Evolutionary conservation across 2,329 filamentous ascomycete species (phyloP).

Genomic region (Cercospora beticola): DNA sequence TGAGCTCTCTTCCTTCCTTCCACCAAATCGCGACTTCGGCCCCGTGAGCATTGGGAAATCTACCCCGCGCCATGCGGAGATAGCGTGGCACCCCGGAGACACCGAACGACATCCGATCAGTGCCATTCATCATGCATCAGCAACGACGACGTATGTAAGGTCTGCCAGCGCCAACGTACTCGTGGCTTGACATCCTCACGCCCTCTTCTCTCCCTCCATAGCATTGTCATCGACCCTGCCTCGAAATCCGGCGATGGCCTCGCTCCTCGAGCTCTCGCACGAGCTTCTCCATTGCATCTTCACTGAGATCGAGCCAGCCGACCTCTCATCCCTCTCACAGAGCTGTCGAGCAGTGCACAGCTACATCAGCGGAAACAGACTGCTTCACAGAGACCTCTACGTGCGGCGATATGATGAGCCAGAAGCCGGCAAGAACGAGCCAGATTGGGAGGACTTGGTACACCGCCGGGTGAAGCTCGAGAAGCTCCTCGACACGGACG

Average conservation of each 20-base stretch:
- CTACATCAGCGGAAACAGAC: slow-evolving; percentile 58
- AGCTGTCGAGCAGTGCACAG: slow-evolving; percentile 56
- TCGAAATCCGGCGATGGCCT: slow-evolving; percentile 33
- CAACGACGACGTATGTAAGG: neutral
- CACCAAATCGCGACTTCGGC: neutral
- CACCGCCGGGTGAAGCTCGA: slow-evolving; percentile 40
- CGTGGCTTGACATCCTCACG: neutral
- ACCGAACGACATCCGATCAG: neutral
- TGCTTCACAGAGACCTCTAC: slow-evolving; percentile 64
- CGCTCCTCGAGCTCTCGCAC: slow-evolving; percentile 53
- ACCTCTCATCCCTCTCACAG: slow-evolving; percentile 54
- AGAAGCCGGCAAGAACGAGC: slow-evolving; percentile 21
- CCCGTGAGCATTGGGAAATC: neutral
- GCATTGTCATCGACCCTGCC: neutral
- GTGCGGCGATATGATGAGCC: slow-evolving; percentile 44
- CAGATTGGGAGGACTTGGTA: slow-evolving; percentile 42
- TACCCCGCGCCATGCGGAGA: neutral
- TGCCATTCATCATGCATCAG: neutral
- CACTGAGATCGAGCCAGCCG: slow-evolving; percentile 54
- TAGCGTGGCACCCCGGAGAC: neutral
- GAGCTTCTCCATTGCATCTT: slow-evolving; percentile 66
- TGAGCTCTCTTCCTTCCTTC: neutral
- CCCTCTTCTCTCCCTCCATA: neutral
- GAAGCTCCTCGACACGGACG: slow-evolving; percentile 48
- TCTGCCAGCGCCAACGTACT: neutral